These are phyloP conservation scores for Colletotrichum liaoningense DNA, from an alignment of 2,329 filamentous ascomycete species.

Conservation along the genomic window DNA sequence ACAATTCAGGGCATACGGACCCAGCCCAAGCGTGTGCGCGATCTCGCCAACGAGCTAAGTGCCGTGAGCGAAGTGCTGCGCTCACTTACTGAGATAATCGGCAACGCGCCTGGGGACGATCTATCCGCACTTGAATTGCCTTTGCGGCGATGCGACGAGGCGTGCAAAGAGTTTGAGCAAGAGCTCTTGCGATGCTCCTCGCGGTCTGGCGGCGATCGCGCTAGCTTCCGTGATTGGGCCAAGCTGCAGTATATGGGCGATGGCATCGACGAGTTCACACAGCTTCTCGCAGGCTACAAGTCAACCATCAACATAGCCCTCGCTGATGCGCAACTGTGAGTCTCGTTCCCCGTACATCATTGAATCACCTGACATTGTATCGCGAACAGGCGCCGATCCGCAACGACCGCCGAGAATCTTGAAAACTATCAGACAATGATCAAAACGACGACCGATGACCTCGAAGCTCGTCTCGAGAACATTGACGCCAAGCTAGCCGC, in stretches of 20 bases:
- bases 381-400: not conserved
- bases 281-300: slow-evolving; percentile 54
- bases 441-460: slow-evolving; percentile 1
- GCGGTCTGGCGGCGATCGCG: slow-evolving; percentile 46
- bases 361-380: not conserved
- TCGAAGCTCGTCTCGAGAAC: slow-evolving; percentile 8
- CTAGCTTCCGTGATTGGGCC: slow-evolving; percentile 58
- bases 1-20: slow-evolving; percentile 34
- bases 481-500: slow-evolving; percentile 1
- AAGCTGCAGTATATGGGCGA: slow-evolving; percentile 56
- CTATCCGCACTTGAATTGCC: slow-evolving; percentile 44
- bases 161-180: slow-evolving; percentile 54
- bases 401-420: not conserved
- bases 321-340: slow-evolving; percentile 39
- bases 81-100: slow-evolving; percentile 43
- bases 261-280: slow-evolving; percentile 53
- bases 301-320: slow-evolving; percentile 40
- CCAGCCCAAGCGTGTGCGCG: slow-evolving; percentile 46
- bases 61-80: slow-evolving; percentile 51
- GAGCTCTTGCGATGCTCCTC: slow-evolving; percentile 49
- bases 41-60: slow-evolving; percentile 53
- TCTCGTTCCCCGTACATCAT: not conserved
- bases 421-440: slow-evolving; percentile 5
- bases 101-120: slow-evolving; percentile 25
- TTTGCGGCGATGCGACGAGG: slow-evolving; percentile 52